These are phyloP conservation scores for Protomyces arabidopsidicola DNA, from an alignment of 1,139 yeast species.

Conservation along the genomic window DNA sequence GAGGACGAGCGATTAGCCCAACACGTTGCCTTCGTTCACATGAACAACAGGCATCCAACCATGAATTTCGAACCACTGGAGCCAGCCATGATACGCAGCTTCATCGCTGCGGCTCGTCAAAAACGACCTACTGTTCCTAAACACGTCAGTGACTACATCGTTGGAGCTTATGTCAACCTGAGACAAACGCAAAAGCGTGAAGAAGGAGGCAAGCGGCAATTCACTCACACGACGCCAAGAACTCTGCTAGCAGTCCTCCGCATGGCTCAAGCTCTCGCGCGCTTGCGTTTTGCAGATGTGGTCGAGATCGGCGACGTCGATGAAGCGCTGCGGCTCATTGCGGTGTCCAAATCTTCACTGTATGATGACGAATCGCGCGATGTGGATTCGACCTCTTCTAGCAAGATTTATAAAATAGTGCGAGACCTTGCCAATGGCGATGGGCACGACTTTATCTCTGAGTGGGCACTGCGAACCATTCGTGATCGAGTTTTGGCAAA, in stretches of 20 bases:
- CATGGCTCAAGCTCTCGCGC: conserved; percentile 89
- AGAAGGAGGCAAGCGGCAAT: conserved; percentile 71
- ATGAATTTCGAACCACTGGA: conserved; percentile 72
- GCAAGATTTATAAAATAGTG: conserved; percentile 60
- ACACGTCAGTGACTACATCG: conserved; percentile 82
- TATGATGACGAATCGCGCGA: conserved; percentile 41
- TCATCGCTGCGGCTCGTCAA: conserved; percentile 77
- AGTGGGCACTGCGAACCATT: conserved; percentile 56
- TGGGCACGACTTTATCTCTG: conserved; percentile 41
- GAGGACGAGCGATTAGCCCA: conserved; percentile 79
- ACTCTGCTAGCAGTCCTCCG: conserved; percentile 86
- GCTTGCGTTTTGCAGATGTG: conserved; percentile 69
- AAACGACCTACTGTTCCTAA: conserved; percentile 83
- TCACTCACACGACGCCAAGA: conserved; percentile 92
- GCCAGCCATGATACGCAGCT: conserved; percentile 77
- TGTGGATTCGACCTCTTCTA: conserved; percentile 48
- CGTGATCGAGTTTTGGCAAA: conserved; percentile 69
- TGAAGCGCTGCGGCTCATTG: conserved; percentile 82
- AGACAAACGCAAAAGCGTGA: conserved; percentile 83
- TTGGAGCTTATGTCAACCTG: conserved; percentile 79
- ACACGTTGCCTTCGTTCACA: conserved; percentile 94
- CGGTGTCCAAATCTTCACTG: conserved; percentile 80
- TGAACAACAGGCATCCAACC: conserved; percentile 82
- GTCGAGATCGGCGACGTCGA: conserved; percentile 84
- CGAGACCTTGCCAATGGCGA: conserved; percentile 53